A percentile compares a stretch with the other conserved stretches of the same genome.
Evolutionary conservation across 176 grass and related monocot genomes (phyloP).

Genomic region (Aechmea fasciata): DNA sequence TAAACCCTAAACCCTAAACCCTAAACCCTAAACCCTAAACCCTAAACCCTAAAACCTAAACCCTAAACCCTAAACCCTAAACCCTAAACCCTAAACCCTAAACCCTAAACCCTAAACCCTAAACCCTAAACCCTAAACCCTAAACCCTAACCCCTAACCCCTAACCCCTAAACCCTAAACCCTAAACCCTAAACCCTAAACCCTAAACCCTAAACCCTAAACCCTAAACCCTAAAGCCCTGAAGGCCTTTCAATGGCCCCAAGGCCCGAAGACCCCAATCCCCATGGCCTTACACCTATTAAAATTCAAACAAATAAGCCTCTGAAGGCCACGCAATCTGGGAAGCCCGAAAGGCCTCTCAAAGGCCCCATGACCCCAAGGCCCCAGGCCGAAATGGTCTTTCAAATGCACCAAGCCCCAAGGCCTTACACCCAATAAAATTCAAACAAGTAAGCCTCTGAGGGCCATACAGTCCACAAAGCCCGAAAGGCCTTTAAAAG

Average conservation of each 20-base stretch:
- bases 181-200: background rate
- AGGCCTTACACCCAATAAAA: too few species aligned
- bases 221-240: too few species aligned
- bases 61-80: background rate
- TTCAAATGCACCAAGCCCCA: too few species aligned
- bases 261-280: background rate
- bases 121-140: constrained; percentile 5
- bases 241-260: too few species aligned
- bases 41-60: constrained; percentile 3
- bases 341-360: too few species aligned
- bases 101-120: constrained; percentile 3
- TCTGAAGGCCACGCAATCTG: too few species aligned
- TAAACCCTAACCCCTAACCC: background rate
- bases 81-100: background rate
- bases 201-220: background rate
- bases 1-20: background rate
- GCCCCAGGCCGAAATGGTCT: too few species aligned
- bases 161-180: background rate
- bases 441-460: too few species aligned
- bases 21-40: constrained; percentile 5
- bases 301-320: too few species aligned
- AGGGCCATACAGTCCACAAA: too few species aligned
- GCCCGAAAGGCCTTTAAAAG: too few species aligned
- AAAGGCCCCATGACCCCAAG: too few species aligned
- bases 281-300: background rate